Evolutionary conservation across 2,329 filamentous ascomycete genomes (phyloP).

Genomic region (Xylaria sp.): DNA sequence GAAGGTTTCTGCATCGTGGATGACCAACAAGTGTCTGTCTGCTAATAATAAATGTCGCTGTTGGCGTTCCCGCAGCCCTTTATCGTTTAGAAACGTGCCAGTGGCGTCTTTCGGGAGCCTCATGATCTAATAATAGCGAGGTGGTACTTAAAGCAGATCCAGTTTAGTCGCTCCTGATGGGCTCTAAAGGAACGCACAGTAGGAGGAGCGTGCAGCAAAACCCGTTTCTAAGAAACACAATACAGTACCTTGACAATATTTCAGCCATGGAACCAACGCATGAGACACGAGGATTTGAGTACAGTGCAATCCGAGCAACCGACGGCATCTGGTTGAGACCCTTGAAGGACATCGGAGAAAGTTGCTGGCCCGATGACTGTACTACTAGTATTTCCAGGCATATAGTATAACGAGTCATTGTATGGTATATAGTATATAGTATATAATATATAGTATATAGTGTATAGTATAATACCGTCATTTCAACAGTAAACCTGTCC

Average conservation of each 20-base stretch:
- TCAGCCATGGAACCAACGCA: constrained; percentile 2
- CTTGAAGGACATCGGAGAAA: constrained; percentile 4
- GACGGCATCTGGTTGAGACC: constrained; percentile 11
- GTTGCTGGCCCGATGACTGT: constrained; percentile 1
- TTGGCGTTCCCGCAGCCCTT: constrained; percentile 8
- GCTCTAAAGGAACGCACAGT: constrained; percentile 17
- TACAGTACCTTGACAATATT: not conserved
- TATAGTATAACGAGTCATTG: not conserved
- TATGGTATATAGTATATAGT: not conserved
- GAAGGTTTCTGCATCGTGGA: constrained; percentile 9
- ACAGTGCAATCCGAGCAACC: not conserved
- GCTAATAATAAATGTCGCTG: constrained; percentile 25
- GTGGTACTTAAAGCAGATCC: constrained; percentile 20
- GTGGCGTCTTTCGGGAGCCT: constrained; percentile 24
- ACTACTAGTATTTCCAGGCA: not conserved
- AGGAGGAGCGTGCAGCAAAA: constrained; percentile 16
- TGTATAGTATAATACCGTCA: not conserved
- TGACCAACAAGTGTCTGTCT: constrained; percentile 6
- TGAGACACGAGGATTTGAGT: not conserved
- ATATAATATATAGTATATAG: not conserved
- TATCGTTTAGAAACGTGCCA: constrained; percentile 15
- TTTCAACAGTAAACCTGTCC: not conserved
- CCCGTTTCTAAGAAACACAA: constrained; percentile 14
- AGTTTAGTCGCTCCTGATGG: constrained; percentile 17
- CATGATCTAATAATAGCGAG: constrained; percentile 35